Evolutionary conservation across 768 basidiomycete species (phyloP), one percentile per base, ranked within the genome.

Genomic region (Suillus brevipes): DNA sequence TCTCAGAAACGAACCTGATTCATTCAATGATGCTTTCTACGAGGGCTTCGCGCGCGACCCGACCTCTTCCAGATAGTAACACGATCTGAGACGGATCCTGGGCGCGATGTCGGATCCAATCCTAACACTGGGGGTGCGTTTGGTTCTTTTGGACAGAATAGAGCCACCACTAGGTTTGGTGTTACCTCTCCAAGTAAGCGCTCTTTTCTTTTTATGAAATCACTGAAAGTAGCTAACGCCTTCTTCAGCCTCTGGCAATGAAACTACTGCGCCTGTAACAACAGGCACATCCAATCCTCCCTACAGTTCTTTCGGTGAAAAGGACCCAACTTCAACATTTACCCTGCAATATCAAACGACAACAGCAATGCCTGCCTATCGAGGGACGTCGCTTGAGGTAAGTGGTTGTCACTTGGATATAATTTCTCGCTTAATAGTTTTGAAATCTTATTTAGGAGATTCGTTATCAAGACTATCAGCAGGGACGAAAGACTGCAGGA

Each of bases 331-430:
- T 10, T 83, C 78, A 64, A 68, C 79, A 20, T 79, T 60, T 59
- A 64, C 77, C 14, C 80, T 90, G 49, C 89, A 91, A 66, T 97
- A 90, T 75, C 94, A 96, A 76, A 85, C 88, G 43, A 94, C 94
- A 62, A 85, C 89, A 20, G 89, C 89, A 67, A 92, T 90, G 83
- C 90, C 90, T 18, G 83, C 84, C 20, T 97, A 95, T 73, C 78
- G 83, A 65, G 89, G 90, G 49, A 88, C 84, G 66, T 95, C 93
- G 25, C 85, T 92, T 67, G 94, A 89, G 82, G 92, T 87, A 68
- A 58, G 80, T 79, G 50, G 65, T 64, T 61, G 63, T 66, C 55
- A 61, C 59, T 66, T 36, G 61, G 3, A 10, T 31, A 61, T 76
- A 71, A 65, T 42, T 6, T 28, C 40, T 45, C 3, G 10, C 52